Percentiles rank a stretch among this genome's conserved stretches.
Conservation (phyloP, 768 basidiomycete species). For the Psilocybe azurescens region DNA sequence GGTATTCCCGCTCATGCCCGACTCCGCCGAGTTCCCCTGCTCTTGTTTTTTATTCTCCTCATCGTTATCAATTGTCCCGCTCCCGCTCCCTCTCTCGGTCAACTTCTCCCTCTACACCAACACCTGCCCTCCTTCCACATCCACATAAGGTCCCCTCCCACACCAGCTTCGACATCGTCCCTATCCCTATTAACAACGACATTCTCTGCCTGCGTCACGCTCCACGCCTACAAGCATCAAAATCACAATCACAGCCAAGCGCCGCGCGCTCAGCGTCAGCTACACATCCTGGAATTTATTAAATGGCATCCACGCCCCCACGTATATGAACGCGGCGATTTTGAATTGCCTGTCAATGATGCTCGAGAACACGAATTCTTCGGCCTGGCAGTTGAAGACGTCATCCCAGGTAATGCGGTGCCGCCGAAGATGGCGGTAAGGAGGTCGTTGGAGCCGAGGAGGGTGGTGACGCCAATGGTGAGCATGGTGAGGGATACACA, state of each 20-base stretch:
- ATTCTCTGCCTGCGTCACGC: slow-evolving; percentile 72
- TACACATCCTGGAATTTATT: slow-evolving; percentile 67
- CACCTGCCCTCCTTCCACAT: slow-evolving; percentile 26
- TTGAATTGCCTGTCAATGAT: slow-evolving; percentile 98
- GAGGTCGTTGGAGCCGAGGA: slow-evolving; percentile 94
- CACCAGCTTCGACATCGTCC: slow-evolving; percentile 35
- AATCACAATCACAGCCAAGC: slow-evolving; percentile 83
- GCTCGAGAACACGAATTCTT: slow-evolving; percentile 93
- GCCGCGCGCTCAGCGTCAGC: slow-evolving; percentile 79
- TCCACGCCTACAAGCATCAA: slow-evolving; percentile 75
- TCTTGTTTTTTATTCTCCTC: not conserved
- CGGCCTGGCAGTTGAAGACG: slow-evolving; percentile 92
- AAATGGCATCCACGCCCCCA: slow-evolving; percentile 99
- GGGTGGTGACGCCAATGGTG: slow-evolving; percentile 81
- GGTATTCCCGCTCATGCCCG: slow-evolving; percentile 15
- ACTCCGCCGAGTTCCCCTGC: slow-evolving; percentile 6
- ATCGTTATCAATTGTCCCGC: not conserved
- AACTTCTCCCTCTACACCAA: slow-evolving; percentile 6
- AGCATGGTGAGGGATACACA: slow-evolving; percentile 85
- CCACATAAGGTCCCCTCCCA: slow-evolving; percentile 41
- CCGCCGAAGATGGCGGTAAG: slow-evolving; percentile 95
- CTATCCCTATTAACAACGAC: slow-evolving; percentile 87
- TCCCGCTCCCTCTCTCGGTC: not conserved
- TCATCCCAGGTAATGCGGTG: slow-evolving; percentile 97
- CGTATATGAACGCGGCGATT: slow-evolving; percentile 92